Evolutionary conservation across 2,329 filamentous ascomycete genomes (phyloP).

Genomic region (Emergomyces pasteurianus): DNA sequence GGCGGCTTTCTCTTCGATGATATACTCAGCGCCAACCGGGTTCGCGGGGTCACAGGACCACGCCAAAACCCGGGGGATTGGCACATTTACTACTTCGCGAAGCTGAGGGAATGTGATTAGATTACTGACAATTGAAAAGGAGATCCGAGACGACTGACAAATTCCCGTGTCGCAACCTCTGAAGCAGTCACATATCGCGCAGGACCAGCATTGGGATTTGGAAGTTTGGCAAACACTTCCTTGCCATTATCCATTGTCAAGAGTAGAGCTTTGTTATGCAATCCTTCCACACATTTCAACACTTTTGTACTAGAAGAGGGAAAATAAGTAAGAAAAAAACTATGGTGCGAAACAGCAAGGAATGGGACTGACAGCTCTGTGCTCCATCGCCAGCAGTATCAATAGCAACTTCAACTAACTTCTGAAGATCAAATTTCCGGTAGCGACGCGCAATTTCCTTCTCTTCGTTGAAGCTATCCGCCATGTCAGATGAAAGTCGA

Average conservation of each 20-base stretch:
- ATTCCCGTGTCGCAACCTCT: constrained; percentile 17
- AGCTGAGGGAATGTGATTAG: constrained; percentile 10
- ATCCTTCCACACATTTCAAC: constrained; percentile 21
- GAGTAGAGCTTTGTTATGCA: constrained; percentile 25
- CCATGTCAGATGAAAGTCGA: background rate
- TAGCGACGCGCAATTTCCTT: constrained; percentile 19
- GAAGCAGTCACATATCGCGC: constrained; percentile 13
- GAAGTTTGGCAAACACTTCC: constrained; percentile 19
- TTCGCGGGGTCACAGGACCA: constrained; percentile 13
- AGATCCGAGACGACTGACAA: constrained; percentile 12
- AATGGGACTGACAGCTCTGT: constrained; percentile 12
- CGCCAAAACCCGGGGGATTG: constrained; percentile 11
- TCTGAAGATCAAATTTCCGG: constrained; percentile 18
- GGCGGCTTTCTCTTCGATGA: constrained; percentile 20
- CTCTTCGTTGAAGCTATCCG: constrained; percentile 17
- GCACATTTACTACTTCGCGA: constrained; percentile 12
- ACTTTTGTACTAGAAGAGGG: constrained; percentile 16
- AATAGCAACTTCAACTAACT: constrained; percentile 17
- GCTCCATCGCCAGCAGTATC: constrained; percentile 16
- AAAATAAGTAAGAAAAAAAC: background rate
- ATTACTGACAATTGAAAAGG: background rate
- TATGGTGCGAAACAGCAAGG: background rate
- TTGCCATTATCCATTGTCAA: constrained; percentile 21
- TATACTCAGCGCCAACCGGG: constrained; percentile 12
- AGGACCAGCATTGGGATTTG: constrained; percentile 20